A percentile compares a stretch with the other conserved stretches of the same genome.
phyloP scores from a whole-genome alignment of 2,329 filamentous ascomycete genomes.

The Aureobasidium sp. region DNA sequence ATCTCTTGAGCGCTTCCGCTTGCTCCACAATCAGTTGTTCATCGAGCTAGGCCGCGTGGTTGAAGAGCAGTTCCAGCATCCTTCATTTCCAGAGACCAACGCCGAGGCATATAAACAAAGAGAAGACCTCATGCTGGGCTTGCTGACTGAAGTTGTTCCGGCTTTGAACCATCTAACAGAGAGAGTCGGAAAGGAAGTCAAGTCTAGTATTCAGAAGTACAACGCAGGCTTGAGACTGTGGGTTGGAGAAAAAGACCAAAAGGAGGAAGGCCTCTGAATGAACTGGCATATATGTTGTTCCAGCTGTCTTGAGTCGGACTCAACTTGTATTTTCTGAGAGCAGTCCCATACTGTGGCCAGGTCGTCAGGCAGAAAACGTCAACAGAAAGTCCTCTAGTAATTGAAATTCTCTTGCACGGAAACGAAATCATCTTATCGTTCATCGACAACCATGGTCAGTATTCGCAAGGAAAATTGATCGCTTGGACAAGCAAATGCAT shows the following conservation, averaged over 20 bases:
- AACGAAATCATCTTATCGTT: neutral
- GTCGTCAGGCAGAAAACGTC: neutral
- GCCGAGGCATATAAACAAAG: neutral
- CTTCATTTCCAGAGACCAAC: neutral
- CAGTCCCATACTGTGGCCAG: neutral
- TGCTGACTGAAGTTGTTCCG: constrained; percentile 6
- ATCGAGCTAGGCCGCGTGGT: neutral
- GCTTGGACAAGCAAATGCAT: neutral
- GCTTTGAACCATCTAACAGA: neutral
- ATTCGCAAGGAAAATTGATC: neutral
- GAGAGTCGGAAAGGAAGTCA: neutral
- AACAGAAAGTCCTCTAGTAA: neutral
- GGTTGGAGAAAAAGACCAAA: neutral
- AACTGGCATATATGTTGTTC: neutral
- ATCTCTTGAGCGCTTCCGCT: neutral
- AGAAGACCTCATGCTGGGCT: constrained; percentile 1
- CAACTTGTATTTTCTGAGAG: no score
- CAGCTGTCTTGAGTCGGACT: neutral
- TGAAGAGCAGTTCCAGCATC: neutral
- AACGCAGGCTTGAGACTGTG: neutral
- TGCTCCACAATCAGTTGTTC: constrained; percentile 2
- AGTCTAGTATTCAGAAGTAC: neutral
- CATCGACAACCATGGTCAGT: neutral
- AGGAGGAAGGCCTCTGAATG: neutral
- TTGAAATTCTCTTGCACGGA: neutral